Evolutionary conservation across 2,329 filamentous ascomycete species (phyloP).

Genomic region (Colletotrichum falcatum): DNA sequence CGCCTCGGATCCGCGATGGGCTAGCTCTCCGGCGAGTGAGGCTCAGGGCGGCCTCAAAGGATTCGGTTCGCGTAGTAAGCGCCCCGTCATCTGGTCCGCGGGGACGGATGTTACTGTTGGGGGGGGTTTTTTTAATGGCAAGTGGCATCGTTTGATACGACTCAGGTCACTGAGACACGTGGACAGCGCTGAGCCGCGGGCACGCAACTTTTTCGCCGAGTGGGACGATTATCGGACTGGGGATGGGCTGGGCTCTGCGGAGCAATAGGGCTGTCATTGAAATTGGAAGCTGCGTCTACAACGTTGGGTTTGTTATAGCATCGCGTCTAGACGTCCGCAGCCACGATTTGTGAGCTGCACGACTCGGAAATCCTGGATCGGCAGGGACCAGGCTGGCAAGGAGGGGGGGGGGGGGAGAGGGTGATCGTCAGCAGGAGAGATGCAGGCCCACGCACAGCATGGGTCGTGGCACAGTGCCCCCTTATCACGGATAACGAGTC

Average conservation of each 20-base stretch:
- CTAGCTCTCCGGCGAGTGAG: neutral
- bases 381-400: neutral
- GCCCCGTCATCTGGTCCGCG: neutral
- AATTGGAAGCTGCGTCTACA: neutral
- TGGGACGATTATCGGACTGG: neutral
- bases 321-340: neutral
- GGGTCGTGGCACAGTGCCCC: no score
- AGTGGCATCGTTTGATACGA: neutral
- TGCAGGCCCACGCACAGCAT: no score
- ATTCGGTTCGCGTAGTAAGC: neutral
- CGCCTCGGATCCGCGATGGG: neutral
- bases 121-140: no score
- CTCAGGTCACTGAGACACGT: neutral
- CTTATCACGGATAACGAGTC: no score
- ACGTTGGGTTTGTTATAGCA: neutral
- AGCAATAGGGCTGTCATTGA: constrained; percentile 5
- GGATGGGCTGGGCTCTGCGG: neutral
- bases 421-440: neutral
- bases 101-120: neutral
- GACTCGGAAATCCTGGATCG: neutral
- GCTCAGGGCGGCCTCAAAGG: neutral
- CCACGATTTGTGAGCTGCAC: neutral
- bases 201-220: neutral
- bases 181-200: neutral
- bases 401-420: fast-evolving